Percentiles rank a stretch among this genome's conserved stretches.
These are phyloP conservation scores for Cutaneotrichosporon daszewskae DNA, from an alignment of 1,284 basidiomycete species.

Conservation along the genomic window DNA sequence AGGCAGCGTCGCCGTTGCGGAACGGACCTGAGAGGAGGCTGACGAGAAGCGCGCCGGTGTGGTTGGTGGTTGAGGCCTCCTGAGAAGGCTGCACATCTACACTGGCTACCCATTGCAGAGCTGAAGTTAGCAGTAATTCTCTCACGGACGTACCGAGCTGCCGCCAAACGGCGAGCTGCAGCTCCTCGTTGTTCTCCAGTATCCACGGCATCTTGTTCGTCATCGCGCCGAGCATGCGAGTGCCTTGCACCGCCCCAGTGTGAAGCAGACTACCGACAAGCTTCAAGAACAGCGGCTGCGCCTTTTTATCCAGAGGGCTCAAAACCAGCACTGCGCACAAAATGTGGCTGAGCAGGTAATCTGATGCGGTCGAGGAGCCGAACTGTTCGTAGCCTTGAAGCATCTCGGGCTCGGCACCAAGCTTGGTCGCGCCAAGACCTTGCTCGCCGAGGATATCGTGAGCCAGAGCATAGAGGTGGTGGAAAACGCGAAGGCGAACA, in stretches of 20 bases:
- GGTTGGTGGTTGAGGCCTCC: conserved; percentile 25
- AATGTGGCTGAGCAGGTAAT: conserved; percentile 27
- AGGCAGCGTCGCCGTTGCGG: conserved; percentile 23
- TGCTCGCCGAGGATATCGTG: conserved; percentile 21
- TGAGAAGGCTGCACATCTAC: conserved; percentile 26
- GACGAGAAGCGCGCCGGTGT: conserved; percentile 39
- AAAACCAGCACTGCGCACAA: conserved; percentile 22
- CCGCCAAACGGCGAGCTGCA: conserved; percentile 39
- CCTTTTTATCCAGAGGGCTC: conserved; percentile 8
- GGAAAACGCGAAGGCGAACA: conserved; percentile 20
- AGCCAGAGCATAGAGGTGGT: conserved; percentile 22
- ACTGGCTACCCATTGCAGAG: conserved; percentile 28
- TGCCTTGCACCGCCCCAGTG: conserved; percentile 19
- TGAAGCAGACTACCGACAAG: conserved; percentile 21
- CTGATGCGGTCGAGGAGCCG: conserved; percentile 20
- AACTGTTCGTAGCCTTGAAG: conserved; percentile 12
- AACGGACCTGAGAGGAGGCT: conserved; percentile 38
- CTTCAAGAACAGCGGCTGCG: conserved; percentile 11
- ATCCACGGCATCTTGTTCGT: conserved; percentile 38
- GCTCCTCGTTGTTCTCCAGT: conserved; percentile 27
- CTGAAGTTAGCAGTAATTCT: not conserved
- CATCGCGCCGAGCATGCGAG: conserved; percentile 35
- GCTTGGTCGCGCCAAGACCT: conserved; percentile 9
- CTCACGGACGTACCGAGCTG: conserved; percentile 6
- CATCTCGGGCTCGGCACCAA: not conserved